These are phyloP conservation scores for Amaranthus palmeri DNA, from an alignment of 148 eudicot species.

Conservation along the genomic window DNA sequence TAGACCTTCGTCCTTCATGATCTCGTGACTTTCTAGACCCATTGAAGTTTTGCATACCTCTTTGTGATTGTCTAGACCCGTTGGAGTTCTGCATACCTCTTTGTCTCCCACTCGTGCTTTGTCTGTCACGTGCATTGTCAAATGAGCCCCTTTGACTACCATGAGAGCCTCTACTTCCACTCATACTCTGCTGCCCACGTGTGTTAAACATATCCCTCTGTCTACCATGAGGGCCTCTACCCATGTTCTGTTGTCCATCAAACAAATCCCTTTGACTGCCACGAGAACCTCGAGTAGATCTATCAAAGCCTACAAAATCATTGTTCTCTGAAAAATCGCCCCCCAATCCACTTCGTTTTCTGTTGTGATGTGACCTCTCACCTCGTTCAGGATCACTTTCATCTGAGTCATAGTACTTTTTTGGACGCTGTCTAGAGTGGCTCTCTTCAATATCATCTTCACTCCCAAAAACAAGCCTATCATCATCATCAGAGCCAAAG, in stretches of 20 bases:
- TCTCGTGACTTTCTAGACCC: conserved; percentile 30
- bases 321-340: conserved; percentile 12
- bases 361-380: conserved; percentile 15
- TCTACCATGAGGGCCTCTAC: not conserved
- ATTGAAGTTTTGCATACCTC: conserved; percentile 21
- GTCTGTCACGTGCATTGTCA: conserved; percentile 6
- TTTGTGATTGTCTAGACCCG: conserved; percentile 26
- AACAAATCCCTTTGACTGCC: not conserved
- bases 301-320: conserved; percentile 20
- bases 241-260: no score
- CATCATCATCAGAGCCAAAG: conserved; percentile 53
- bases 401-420: conserved; percentile 26
- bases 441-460: conserved; percentile 42
- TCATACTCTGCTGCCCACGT: no score
- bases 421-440: conserved; percentile 26
- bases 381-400: conserved; percentile 5
- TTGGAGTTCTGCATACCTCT: conserved; percentile 22
- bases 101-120: conserved; percentile 6
- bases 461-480: conserved; percentile 42
- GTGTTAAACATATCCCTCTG: not conserved
- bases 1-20: conserved; percentile 28
- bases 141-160: conserved; percentile 10
- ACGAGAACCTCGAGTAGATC: conserved; percentile 30
- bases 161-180: not conserved
- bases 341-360: conserved; percentile 31